Evolutionary conservation across 2,329 filamentous ascomycete species (phyloP), one percentile per base, ranked within the genome.

Genomic region (Pseudogymnoascus sp.): DNA sequence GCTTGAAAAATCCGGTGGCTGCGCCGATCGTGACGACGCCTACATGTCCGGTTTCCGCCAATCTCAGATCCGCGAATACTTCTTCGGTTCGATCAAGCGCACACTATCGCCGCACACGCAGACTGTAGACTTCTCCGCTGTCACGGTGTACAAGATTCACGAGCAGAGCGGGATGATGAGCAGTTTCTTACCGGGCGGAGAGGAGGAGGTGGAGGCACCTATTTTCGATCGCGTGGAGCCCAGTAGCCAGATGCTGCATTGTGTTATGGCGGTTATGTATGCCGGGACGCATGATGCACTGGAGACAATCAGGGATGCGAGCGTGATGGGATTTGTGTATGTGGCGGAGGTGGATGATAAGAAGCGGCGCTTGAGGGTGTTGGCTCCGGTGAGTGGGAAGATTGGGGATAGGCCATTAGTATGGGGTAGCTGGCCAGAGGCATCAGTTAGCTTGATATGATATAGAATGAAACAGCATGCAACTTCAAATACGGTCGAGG

Each of bases 241-340:
- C 0, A 84, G 84, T 1, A 76, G 83, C 1, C 78, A 82, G 22
- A 85, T 97, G 75, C 83, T 90, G 64, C 91, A 96, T 70, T 89
- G 88, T 71, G 81, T 96, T 0, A 77, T 97, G 7, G 91, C 93
- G 0, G 86, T 99, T 60, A 91, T 95, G 74, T 86, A 91, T 70
- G 91, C 89, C 50, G 81, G 83, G 2, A 75, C 83, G 0, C 85
- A 82, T 53, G 91, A 94, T 63, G 76, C 82, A 0, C 82, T 88
- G 6, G 85, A 90, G 57, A 82, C 84, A 1, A 86, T 97, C 47
- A 83, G 90, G 11, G 88, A 92, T 67, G 86, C 91, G 6, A 88
- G 87, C 61, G 86, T 97, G 30, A 88, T 95, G 82, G 94, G 94
- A 0, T 99, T 96, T 70, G 82, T 97, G 30, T 97, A 96, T 70